These are phyloP conservation scores for Psilocybe subaeruginosa DNA, from an alignment of 768 basidiomycete species.

Conservation along the genomic window DNA sequence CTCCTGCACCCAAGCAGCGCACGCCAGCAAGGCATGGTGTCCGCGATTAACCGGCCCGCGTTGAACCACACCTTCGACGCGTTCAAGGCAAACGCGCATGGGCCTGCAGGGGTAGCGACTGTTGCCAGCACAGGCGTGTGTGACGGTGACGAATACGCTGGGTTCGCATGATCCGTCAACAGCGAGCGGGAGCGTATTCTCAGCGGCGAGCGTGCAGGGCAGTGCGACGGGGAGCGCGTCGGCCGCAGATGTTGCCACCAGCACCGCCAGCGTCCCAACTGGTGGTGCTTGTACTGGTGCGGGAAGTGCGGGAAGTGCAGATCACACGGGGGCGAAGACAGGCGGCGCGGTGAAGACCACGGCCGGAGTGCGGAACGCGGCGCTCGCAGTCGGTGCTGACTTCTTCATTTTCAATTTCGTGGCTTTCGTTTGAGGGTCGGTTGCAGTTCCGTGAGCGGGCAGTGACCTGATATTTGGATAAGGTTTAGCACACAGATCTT, in stretches of 20 bases:
- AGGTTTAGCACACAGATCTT: no score
- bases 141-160: background rate
- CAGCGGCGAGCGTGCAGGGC: background rate
- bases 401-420: background rate
- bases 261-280: background rate
- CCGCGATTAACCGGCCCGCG: background rate
- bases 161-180: slow-evolving; percentile 1
- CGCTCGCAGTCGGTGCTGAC: background rate
- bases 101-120: background rate
- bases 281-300: background rate
- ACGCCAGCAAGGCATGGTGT: slow-evolving; percentile 5
- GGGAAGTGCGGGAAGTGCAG: background rate
- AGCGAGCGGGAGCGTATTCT: slow-evolving; percentile 3
- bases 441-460: no score
- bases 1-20: background rate
- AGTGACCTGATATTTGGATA: no score
- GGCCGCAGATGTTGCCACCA: background rate
- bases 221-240: slow-evolving; percentile 2
- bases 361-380: background rate
- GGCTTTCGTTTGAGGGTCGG: no score
- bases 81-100: background rate
- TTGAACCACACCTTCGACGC: background rate
- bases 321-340: background rate
- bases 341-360: background rate
- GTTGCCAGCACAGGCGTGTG: background rate